Percentiles rank a stretch among this genome's conserved stretches.
Conservation (phyloP, 1,284 basidiomycete species). For the Vanrija pseudolonga region DNA sequence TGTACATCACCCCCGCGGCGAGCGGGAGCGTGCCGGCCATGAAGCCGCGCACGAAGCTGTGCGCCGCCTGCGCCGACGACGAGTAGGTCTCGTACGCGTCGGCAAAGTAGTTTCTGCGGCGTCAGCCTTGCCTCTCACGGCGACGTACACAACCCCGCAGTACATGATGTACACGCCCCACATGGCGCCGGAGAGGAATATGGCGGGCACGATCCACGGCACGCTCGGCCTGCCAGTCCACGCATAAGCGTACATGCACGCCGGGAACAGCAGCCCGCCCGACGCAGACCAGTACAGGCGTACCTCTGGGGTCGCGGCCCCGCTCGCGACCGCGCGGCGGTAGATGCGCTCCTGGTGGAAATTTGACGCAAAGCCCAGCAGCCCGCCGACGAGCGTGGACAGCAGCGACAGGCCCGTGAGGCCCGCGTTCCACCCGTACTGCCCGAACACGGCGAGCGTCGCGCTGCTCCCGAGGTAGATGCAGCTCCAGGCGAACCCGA, state of each 20-base stretch:
- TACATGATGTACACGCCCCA: conserved; percentile 44
- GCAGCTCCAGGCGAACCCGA: conserved; percentile 47
- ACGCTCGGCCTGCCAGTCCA: conserved; percentile 40
- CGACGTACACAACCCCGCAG: conserved; percentile 38
- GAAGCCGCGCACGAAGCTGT: conserved; percentile 42
- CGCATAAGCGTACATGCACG: conserved; percentile 34
- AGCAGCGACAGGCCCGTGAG: conserved; percentile 38
- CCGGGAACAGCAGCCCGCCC: conserved; percentile 47
- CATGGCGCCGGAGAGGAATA: conserved; percentile 27
- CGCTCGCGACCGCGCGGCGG: conserved; percentile 29
- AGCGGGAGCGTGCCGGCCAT: conserved; percentile 36
- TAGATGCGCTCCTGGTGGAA: conserved; percentile 45
- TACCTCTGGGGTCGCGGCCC: conserved; percentile 51
- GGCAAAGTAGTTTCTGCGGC: conserved; percentile 38
- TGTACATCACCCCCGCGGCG: too few relatives aligned
- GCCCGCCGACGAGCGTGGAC: conserved; percentile 54
- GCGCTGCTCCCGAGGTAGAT: conserved; percentile 40
- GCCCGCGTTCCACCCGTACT: conserved; percentile 40
- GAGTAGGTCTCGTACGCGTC: conserved; percentile 48
- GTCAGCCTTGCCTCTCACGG: neutral
- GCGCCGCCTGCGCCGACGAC: conserved; percentile 48
- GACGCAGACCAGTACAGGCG: conserved; percentile 49
- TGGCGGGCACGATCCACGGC: conserved; percentile 39
- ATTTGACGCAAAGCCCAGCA: conserved; percentile 69
- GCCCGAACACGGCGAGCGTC: conserved; percentile 33